phyloP scores from a whole-genome alignment of 495 filamentous ascomycete species.

The Penicillium herquei region DNA sequence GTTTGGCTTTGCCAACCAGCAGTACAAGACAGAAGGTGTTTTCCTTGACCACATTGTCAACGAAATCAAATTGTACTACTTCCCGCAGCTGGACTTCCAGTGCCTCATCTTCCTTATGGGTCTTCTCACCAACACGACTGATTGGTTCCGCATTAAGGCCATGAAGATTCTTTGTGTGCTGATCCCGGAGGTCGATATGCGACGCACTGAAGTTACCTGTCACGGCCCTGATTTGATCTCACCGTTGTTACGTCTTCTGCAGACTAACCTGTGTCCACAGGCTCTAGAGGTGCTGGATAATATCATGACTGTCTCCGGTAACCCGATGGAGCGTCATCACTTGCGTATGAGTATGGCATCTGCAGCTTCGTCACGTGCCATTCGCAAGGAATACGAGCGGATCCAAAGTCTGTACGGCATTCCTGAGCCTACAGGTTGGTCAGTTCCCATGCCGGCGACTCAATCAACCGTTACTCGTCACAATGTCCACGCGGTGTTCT shows the following conservation, averaged over 20 bases:
- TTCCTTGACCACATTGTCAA: conserved; percentile 74
- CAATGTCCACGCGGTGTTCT: conserved; percentile 96
- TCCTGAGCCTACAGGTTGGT: conserved; percentile 93
- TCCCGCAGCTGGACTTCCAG: conserved; percentile 79
- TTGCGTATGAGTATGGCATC: conserved; percentile 94
- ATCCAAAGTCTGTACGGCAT: conserved; percentile 95
- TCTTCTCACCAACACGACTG: conserved; percentile 78
- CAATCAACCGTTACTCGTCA: conserved; percentile 79
- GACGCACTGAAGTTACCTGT: conserved; percentile 80
- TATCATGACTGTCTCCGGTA: conserved; percentile 90
- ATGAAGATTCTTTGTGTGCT: conserved; percentile 86
- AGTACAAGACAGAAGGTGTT: conserved; percentile 69
- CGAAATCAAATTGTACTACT: conserved; percentile 75
- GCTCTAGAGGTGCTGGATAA: conserved; percentile 89
- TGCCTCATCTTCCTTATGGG: conserved; percentile 90
- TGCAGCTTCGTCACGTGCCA: conserved; percentile 71
- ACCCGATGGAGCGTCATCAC: conserved; percentile 89
- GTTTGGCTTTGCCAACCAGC: conserved; percentile 64
- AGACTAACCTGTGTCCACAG: conserved; percentile 90
- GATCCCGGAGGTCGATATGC: conserved; percentile 91
- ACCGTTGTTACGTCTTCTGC: conserved; percentile 82
- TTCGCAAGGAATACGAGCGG: conserved; percentile 90
- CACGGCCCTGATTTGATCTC: conserved; percentile 96
- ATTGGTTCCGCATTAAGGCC: conserved; percentile 88
- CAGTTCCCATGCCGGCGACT: conserved; percentile 87